Percentiles rank a stretch among this genome's conserved stretches.
Evolutionary conservation across 108 stramenopile species (phyloP).

Genomic region (Cyclotella cryptica): DNA sequence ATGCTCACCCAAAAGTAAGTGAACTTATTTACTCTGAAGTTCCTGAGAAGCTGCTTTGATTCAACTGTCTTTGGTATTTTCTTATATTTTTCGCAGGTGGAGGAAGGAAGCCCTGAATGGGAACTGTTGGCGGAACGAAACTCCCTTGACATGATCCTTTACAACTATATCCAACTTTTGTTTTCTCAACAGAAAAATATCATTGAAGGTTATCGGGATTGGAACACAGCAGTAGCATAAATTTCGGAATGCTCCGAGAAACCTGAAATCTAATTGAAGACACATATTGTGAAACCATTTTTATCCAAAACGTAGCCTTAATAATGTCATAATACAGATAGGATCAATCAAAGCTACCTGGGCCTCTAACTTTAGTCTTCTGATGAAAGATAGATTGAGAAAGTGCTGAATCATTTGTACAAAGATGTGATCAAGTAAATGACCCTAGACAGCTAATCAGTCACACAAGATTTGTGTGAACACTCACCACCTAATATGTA

Average conservation of each 20-base stretch:
- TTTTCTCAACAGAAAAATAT: slow-evolving; percentile 30
- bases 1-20: slow-evolving; percentile 29
- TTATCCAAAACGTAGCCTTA: no score
- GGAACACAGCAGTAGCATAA: neutral
- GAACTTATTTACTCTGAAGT: neutral
- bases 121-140: slow-evolving; percentile 40
- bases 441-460: no score
- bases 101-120: slow-evolving; percentile 23
- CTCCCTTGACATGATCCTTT: slow-evolving; percentile 44
- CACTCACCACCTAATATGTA: no score
- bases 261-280: neutral
- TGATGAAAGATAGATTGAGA: no score
- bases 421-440: no score
- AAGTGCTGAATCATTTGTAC: no score
- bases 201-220: slow-evolving; percentile 17
- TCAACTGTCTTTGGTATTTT: neutral
- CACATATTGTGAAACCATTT: no score
- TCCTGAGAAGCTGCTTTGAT: neutral
- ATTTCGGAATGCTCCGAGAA: neutral
- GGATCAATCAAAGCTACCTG: no score
- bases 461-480: no score
- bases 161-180: slow-evolving; percentile 29
- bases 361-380: no score
- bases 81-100: slow-evolving; percentile 13
- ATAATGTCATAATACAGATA: no score